Percentiles rank a stretch among this genome's conserved stretches.
These are phyloP conservation scores for Phytophthora rubi DNA, from an alignment of 352 stramenopile species.

Conservation along the genomic window DNA sequence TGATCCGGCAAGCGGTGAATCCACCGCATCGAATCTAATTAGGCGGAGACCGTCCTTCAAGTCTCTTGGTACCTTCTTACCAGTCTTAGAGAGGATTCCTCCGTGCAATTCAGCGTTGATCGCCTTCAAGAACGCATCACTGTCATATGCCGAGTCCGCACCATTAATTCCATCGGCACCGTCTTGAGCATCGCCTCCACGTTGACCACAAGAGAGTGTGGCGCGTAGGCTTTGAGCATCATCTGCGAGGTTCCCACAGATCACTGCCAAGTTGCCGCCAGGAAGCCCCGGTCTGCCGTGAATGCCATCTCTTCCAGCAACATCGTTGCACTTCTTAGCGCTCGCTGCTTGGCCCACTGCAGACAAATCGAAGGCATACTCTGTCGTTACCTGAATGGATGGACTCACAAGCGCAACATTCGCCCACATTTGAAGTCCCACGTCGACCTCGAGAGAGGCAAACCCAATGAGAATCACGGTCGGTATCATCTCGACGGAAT, in stretches of 20 bases:
- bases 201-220: conserved; percentile 5
- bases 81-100: neutral
- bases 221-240: neutral
- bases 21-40: neutral
- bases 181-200: neutral
- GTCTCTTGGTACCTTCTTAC: neutral
- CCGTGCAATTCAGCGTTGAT: neutral
- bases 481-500: conserved; percentile 3
- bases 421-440: conserved; percentile 10
- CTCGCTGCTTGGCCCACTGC: neutral
- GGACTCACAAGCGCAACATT: conserved; percentile 25
- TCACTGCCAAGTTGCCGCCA: conserved; percentile 25
- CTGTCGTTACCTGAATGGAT: conserved; percentile 2
- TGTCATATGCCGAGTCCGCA: neutral
- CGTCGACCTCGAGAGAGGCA: conserved; percentile 18
- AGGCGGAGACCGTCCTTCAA: conserved; percentile 4
- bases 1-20: neutral
- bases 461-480: conserved; percentile 23
- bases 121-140: neutral
- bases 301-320: conserved; percentile 1
- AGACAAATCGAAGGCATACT: conserved; percentile 9
- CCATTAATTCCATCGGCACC: neutral
- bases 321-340: neutral
- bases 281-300: conserved; percentile 17
- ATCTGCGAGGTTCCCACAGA: conserved; percentile 6